Base-by-base conservation (phyloP, 2,329 filamentous ascomycete species). In the Cephalotrichum gorgonifer region DNA sequence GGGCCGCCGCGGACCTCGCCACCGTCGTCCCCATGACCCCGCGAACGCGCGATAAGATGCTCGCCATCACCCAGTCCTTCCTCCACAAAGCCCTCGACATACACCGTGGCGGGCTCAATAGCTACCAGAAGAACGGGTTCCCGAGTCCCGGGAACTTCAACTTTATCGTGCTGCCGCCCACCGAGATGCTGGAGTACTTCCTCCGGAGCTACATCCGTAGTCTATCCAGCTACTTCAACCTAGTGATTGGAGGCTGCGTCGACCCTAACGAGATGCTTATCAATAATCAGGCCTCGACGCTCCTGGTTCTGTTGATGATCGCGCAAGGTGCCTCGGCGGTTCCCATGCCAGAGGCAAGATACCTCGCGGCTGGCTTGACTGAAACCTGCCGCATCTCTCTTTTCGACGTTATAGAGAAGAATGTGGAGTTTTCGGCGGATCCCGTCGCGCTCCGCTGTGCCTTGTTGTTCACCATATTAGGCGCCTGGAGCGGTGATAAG, bases 401-500 rank as follows among this genome's bases (percentile, higher is more conserved):
- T 11, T 85, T 85, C 57, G 82, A 86, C 56, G 74, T 83, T 6
- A 83, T 86, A 47, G 83, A 86, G 64, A 84, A 82, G 60, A 81
- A 86, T 55, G 76, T 85, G 44, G 77, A 82, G 61, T 73, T 86
- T 66, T 78, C 79, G 12, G 76, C 79, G 2, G 81, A 86, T 57
- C 77, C 78, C 0, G 74, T 78, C 3, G 76, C 83, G 0, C 69
- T 86, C 42, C 75, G 81, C 35, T 81, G 80, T 44, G 82, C 82
- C 0, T 66, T 86, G 12, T 72, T 86, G 3, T 85, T 85, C 60
- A 84, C 78, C 2, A 73, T 82, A 2, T 72, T 85, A 25, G 83
- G 81, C 7, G 80, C 80, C 1, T 87, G 83, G 83, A 84, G 82
- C 58, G 83, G 83, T 43, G 83, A 86, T 62, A 86, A 86, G 64